Percentiles rank a stretch among this genome's conserved stretches.
Evolutionary conservation across 2,329 filamentous ascomycete genomes (phyloP).

Genomic region (Epichloe gansuensis): DNA sequence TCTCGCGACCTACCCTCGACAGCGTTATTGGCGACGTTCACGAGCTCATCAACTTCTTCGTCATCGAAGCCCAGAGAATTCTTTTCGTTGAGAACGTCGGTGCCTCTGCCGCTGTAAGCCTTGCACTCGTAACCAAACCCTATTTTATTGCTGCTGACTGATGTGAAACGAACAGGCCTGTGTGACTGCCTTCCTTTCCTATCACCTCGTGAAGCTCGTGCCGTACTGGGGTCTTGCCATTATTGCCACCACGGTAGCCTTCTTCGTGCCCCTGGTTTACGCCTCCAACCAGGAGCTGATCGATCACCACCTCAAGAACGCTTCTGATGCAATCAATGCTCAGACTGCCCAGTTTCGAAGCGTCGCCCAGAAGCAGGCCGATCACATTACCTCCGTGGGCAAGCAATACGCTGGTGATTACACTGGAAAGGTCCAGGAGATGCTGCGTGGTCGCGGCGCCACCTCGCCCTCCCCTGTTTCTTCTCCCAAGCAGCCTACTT

Average conservation of each 20-base stretch:
- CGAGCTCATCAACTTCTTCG: conserved; percentile 60
- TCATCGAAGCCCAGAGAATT: conserved; percentile 58
- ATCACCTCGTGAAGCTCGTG: conserved; percentile 57
- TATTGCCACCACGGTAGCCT: conserved; percentile 45
- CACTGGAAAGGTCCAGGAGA: conserved; percentile 53
- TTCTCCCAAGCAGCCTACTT: conserved; percentile 21
- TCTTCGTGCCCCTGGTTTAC: conserved; percentile 53
- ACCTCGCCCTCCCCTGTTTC: conserved; percentile 30
- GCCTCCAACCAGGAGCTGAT: conserved; percentile 58
- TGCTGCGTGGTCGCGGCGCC: conserved; percentile 40
- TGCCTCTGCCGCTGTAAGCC: conserved; percentile 46
- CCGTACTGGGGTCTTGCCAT: conserved; percentile 58
- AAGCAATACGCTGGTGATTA: conserved; percentile 60
- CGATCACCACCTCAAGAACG: conserved; percentile 48
- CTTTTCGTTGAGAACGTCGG: conserved; percentile 55
- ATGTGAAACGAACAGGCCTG: conserved; percentile 34
- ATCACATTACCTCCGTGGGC: conserved; percentile 48
- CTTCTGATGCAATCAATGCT: conserved; percentile 43
- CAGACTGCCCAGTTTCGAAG: conserved; percentile 52
- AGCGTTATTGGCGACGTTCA: conserved; percentile 49
- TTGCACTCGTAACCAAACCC: conserved; percentile 11
- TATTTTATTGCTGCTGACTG: conserved; percentile 1
- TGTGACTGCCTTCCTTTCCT: conserved; percentile 49
- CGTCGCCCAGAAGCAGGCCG: conserved; percentile 51
- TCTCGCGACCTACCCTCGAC: conserved; percentile 51